Evolutionary conservation across 495 filamentous ascomycete species (phyloP).

Genomic region (Neurospora sp.): DNA sequence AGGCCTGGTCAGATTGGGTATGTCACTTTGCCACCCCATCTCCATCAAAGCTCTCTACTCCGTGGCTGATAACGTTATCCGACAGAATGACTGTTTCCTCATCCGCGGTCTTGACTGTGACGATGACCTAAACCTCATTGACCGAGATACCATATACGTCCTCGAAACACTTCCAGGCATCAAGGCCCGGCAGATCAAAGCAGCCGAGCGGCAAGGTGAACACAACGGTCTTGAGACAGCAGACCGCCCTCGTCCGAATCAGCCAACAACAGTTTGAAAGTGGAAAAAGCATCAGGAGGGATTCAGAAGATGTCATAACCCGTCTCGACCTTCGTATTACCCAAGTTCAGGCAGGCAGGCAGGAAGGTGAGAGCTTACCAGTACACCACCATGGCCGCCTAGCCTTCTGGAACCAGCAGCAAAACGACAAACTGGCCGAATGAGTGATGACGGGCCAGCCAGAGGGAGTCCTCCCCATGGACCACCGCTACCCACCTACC

Average conservation of each 20-base stretch:
- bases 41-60: not conserved
- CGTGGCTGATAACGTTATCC: not conserved
- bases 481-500: not conserved
- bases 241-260: not conserved
- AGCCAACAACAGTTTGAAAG: not conserved
- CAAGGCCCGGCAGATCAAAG: not conserved
- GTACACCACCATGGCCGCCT: not conserved
- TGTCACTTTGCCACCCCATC: not conserved
- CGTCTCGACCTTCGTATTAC: not conserved
- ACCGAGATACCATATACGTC: not conserved
- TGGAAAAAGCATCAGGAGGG: not conserved
- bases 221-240: not conserved
- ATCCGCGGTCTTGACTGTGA: not conserved
- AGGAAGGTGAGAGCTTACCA: not conserved
- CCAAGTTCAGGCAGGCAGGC: not conserved
- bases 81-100: conserved; percentile 3
- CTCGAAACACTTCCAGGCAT: conserved; percentile 2
- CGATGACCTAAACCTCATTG: not conserved
- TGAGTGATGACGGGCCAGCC: not conserved
- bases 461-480: not conserved
- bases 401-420: not conserved
- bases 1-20: conserved; percentile 4
- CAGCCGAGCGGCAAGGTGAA: not conserved
- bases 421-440: not conserved
- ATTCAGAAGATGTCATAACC: not conserved